phyloP scores from a whole-genome alignment of 345 rosid species.

The Salix suchowensis region DNA sequence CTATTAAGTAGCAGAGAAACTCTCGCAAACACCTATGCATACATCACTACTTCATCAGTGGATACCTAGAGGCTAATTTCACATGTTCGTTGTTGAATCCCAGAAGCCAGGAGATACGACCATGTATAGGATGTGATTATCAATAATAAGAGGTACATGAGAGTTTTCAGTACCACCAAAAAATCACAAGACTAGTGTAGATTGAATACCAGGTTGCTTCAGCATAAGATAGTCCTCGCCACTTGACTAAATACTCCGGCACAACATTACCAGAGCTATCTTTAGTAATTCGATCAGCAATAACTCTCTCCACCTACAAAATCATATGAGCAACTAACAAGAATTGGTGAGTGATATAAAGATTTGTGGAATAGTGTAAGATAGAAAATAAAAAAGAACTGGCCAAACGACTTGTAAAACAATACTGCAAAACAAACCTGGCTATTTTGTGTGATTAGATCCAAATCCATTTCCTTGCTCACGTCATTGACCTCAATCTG shows the following conservation, averaged over 20 bases:
- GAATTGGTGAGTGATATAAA: neutral
- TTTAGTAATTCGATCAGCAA: constrained; percentile 76
- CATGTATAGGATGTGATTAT: neutral
- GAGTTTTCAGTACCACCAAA: neutral
- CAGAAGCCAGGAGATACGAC: neutral
- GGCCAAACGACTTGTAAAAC: neutral
- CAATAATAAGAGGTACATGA: neutral
- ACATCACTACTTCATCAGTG: neutral
- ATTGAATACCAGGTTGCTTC: constrained; percentile 88
- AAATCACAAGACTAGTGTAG: constrained; percentile 8
- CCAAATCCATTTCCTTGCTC: constrained; percentile 99
- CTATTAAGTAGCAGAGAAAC: neutral
- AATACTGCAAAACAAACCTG: constrained; percentile 51
- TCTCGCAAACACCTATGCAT: neutral
- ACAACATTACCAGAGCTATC: constrained; percentile 65
- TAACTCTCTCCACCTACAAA: constrained; percentile 85
- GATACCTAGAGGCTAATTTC: neutral
- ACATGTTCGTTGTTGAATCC: neutral
- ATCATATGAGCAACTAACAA: constrained; percentile 19
- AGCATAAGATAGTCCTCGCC: constrained; percentile 99
- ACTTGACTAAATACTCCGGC: constrained; percentile 94
- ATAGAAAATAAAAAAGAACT: neutral
- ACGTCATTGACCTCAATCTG: constrained; percentile 98
- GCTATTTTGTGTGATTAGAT: constrained; percentile 91
- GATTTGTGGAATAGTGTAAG: neutral